Base-by-base conservation (phyloP, 1,139 yeast species). In the Magnusiomyces magnusii region DNA sequence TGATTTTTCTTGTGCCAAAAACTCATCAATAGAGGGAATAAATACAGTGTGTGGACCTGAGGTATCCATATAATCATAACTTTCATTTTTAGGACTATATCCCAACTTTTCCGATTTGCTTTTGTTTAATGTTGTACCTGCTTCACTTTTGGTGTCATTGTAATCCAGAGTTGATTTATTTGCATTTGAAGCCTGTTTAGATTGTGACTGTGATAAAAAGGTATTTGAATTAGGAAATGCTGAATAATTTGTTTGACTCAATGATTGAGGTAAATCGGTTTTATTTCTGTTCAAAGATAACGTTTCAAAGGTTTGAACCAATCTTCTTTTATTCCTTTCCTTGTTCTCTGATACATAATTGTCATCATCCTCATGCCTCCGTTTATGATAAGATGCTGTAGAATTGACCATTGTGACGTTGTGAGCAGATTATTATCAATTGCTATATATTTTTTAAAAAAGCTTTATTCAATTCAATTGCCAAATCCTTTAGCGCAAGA, bases 1-100 rank as follows among this genome's bases (percentile, higher is more conserved):
- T 19, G 44, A 19, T 15, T 31, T 47, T 36, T 47, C 51, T 2
- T 17, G 44, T 10, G 54, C 58, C 23, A 65, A 56, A 56, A 66
- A 67, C 34, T 59, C 63, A 56, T 67, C 69, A 36, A 67, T 64
- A 3, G 68, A 66, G 1, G 67, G 65, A 53, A 67, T 67, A 58
- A 62, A 66, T 13, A 67, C 62, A 1, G 66, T 65, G 49, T 59
- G 54, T 1, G 66, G 62, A 21, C 61, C 62, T 36, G 60, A 50
- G 3, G 63, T 61, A 53, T 65, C 67, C 67, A 64, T 65, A 52
- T 54, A 57, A 36, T 53, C 62, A 19, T 34, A 41, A 51, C 3
- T 17, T 10, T 39, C 44, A 9, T 39, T n/a, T 31, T 50, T 34
- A 24, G 19, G 24, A 15, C 15, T 34, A 17, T 13, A 10, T 28